Percentiles rank a stretch among this genome's conserved stretches.
These are phyloP conservation scores for Atalantia buxifolia DNA, from an alignment of 345 rosid species.

Conservation along the genomic window DNA sequence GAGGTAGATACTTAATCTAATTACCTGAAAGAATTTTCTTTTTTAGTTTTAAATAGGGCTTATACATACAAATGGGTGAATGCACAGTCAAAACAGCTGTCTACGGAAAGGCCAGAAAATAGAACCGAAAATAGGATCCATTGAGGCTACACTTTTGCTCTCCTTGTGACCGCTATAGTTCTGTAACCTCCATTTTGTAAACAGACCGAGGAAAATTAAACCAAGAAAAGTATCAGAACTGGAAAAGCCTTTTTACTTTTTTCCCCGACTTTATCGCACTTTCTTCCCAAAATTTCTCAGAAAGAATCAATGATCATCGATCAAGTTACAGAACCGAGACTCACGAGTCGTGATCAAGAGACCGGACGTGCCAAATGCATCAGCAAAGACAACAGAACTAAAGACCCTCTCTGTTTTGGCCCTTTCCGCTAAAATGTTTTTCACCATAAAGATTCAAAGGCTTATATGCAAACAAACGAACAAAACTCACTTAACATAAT, in stretches of 20 bases:
- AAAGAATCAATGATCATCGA: slow-evolving; percentile 14
- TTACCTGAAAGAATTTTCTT: slow-evolving; percentile 18
- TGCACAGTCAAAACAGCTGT: slow-evolving; percentile 21
- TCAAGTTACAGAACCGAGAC: slow-evolving; percentile 8
- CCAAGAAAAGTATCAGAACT: background rate
- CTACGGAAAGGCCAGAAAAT: slow-evolving; percentile 15
- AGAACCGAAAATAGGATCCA: slow-evolving; percentile 20
- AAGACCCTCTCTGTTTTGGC: slow-evolving; percentile 8
- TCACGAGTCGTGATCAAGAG: slow-evolving; percentile 35
- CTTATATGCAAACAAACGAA: slow-evolving; percentile 4
- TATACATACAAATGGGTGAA: slow-evolving; percentile 11
- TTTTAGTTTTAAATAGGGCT: background rate
- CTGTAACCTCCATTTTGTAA: slow-evolving; percentile 35
- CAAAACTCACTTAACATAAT: background rate
- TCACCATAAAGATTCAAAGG: slow-evolving; percentile 3
- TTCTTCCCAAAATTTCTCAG: slow-evolving; percentile 9
- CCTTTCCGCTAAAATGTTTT: background rate
- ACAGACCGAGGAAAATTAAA: background rate
- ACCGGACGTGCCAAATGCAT: slow-evolving; percentile 39
- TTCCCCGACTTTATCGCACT: slow-evolving; percentile 29
- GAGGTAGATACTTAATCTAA: background rate
- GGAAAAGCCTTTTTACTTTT: slow-evolving; percentile 13
- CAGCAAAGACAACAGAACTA: slow-evolving; percentile 16
- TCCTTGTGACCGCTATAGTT: slow-evolving; percentile 13
- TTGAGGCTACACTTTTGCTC: background rate